Base-by-base conservation (phyloP, 768 basidiomycete species). In the Tulasnella sp. region DNA sequence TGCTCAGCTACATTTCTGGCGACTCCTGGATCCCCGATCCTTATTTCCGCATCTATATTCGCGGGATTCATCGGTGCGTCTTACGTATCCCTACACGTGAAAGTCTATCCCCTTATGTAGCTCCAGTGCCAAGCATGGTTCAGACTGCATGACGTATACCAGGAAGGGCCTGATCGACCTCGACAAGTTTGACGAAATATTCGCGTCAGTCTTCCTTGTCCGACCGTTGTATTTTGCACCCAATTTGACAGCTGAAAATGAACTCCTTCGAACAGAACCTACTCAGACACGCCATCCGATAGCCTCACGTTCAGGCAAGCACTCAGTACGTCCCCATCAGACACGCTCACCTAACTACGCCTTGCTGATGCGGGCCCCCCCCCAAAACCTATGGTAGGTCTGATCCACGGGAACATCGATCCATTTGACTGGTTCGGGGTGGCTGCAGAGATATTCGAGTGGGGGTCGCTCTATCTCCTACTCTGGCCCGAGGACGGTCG, bases 121-220 rank as follows among this genome's bases (percentile, higher is more conserved):
- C n/a, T 57, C 11, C 45, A 57, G 55, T 8, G 55, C 55, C 24
- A 57, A 57, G 29, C 55, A 57, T 31, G 55, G 55, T 27, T 57
- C 55, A 17, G 55, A 57, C 44, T 57, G 43, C 3, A 45, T 46
- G 25, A 43, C 27, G 19, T 57, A 46, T 34, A 57, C 38, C 42
- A 24, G 34, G 15, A 57, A 57, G 30, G 55, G 55, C 10, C n/a
- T 46, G 27, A 46, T 49, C 44, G 44, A 57, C 29, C 27, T 25
- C 44, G 24, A 43, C 12, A 27, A 24, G 43, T 57, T 57, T 17
- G 46, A 57, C 10, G 55, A 57, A 27, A 57, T 57, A 17, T 57
- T 45, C 43, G n/a, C 42, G 55, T 57, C 5, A 17, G 55, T 57
- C 30, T n/a, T 22, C 45, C 10, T 12, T n/a, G 2, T 5, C 22